Conservation (phyloP, 768 basidiomycete species). For the Collybia sp. region DNA sequence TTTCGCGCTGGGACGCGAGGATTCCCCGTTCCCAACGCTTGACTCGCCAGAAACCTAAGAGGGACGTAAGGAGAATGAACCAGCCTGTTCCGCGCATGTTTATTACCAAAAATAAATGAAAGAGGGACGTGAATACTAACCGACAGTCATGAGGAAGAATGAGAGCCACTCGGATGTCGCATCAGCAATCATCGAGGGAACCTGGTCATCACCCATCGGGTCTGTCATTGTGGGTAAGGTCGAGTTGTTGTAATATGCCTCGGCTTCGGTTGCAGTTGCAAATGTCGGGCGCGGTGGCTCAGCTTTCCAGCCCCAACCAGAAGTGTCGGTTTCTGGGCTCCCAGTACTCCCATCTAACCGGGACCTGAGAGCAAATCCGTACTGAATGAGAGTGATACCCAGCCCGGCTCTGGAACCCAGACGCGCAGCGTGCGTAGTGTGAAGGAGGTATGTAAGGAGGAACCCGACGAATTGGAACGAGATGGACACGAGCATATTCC, state of each 20-base stretch:
- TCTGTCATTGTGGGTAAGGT: conserved; percentile 6
- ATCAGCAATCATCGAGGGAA: conserved; percentile 41
- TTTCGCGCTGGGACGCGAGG: conserved; percentile 48
- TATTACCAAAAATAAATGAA: conserved; percentile 1
- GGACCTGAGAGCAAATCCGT: conserved; percentile 78
- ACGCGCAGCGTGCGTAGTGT: conserved; percentile 90
- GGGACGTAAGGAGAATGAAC: conserved; percentile 86
- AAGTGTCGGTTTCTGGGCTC: conserved; percentile 19
- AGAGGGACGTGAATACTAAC: conserved; percentile 27
- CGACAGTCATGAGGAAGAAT: conserved; percentile 90
- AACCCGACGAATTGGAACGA: conserved; percentile 98
- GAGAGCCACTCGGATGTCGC: conserved; percentile 91
- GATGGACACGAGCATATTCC: conserved; percentile 89
- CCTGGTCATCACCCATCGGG: conserved; percentile 31
- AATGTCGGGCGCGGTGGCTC: conserved; percentile 33
- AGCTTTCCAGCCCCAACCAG: conserved; percentile 27
- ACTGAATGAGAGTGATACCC: conserved; percentile 95
- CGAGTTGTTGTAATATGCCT: conserved; percentile 32
- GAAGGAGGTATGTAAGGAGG: conserved; percentile 88
- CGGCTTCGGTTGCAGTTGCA: conserved; percentile 38
- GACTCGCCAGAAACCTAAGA: conserved; percentile 87
- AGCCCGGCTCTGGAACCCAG: conserved; percentile 91
- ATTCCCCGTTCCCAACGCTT: conserved; percentile 86
- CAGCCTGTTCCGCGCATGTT: conserved; percentile 43
- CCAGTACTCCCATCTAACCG: conserved; percentile 38